These are phyloP conservation scores for Staphylotrichum longicolle DNA, from an alignment of 495 filamentous ascomycete species.

Conservation along the genomic window DNA sequence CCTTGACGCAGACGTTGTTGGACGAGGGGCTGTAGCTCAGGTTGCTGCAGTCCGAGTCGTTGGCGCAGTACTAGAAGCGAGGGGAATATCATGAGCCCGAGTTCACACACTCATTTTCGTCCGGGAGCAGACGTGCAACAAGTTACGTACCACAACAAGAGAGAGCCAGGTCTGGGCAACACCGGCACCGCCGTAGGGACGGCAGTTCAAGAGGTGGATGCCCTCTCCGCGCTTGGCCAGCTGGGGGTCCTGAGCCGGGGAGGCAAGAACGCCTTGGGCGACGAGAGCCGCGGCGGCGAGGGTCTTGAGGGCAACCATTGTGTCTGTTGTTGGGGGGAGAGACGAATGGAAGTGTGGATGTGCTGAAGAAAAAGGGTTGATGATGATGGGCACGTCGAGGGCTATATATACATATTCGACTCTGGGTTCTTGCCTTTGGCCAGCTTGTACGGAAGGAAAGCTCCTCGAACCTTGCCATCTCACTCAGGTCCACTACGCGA, in stretches of 20 bases:
- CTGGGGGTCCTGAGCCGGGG: not conserved
- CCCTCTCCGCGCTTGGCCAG: conserved; percentile 8
- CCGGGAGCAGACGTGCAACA: not conserved
- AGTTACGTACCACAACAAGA: conserved; percentile 9
- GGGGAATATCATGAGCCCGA: too few relatives aligned
- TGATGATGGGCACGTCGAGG: too few relatives aligned
- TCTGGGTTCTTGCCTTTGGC: too few relatives aligned
- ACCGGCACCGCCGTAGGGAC: not conserved
- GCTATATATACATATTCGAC: too few relatives aligned
- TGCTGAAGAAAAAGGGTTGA: not conserved
- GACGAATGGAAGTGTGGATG: not conserved
- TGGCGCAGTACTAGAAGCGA: conserved; percentile 16
- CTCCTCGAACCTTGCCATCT: too few relatives aligned
- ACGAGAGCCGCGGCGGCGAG: conserved; percentile 8
- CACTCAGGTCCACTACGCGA: too few relatives aligned
- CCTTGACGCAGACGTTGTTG: conserved; percentile 17
- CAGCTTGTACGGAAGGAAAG: too few relatives aligned
- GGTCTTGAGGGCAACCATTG: conserved; percentile 1
- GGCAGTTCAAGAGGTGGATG: conserved; percentile 16
- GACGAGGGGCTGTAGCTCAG: not conserved
- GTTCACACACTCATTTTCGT: too few relatives aligned
- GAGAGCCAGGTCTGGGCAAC: conserved; percentile 11
- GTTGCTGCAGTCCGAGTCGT: conserved; percentile 18
- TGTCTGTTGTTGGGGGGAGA: not conserved
- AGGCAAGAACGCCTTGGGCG: conserved; percentile 2